phyloP scores from a whole-genome alignment of 2,329 filamentous ascomycete species.

The Herpomyces periplanetae region DNA sequence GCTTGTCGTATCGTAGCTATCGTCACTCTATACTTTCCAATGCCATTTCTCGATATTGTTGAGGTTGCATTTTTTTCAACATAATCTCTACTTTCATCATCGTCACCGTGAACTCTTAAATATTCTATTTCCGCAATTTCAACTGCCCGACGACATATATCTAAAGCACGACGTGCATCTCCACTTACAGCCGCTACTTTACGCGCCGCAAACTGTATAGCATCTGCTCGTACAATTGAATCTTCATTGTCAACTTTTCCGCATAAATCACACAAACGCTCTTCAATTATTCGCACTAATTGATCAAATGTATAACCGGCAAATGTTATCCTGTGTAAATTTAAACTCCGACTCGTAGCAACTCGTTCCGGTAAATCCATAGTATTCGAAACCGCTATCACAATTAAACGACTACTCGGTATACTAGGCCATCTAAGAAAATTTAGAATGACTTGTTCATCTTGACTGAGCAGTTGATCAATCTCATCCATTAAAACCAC shows the following conservation, averaged over 20 bases:
- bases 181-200: conserved; percentile 91
- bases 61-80: conserved; percentile 5
- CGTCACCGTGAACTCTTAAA: conserved; percentile 5
- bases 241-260: no score
- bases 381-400: conserved; percentile 85
- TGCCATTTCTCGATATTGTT: conserved; percentile 4
- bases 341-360: conserved; percentile 6
- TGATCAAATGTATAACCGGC: conserved; percentile 90
- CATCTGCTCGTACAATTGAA: conserved; percentile 74
- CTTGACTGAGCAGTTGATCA: conserved; percentile 85
- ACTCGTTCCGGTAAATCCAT: conserved; percentile 87
- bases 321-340: conserved; percentile 76
- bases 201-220: conserved; percentile 71
- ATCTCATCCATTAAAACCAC: conserved; percentile 96
- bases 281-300: conserved; percentile 83
- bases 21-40: conserved; percentile 22
- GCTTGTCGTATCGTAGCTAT: conserved; percentile 76
- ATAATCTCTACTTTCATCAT: conserved; percentile 5
- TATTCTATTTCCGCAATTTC: conserved; percentile 53
- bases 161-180: conserved; percentile 58
- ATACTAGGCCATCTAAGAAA: conserved; percentile 97
- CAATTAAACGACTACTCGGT: conserved; percentile 62
- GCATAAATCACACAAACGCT: conserved; percentile 52
- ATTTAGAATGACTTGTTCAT: conserved; percentile 99
- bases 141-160: conserved; percentile 77